Base-by-base conservation (phyloP, 768 basidiomycete genomes). In the Leccinum imitatum region DNA sequence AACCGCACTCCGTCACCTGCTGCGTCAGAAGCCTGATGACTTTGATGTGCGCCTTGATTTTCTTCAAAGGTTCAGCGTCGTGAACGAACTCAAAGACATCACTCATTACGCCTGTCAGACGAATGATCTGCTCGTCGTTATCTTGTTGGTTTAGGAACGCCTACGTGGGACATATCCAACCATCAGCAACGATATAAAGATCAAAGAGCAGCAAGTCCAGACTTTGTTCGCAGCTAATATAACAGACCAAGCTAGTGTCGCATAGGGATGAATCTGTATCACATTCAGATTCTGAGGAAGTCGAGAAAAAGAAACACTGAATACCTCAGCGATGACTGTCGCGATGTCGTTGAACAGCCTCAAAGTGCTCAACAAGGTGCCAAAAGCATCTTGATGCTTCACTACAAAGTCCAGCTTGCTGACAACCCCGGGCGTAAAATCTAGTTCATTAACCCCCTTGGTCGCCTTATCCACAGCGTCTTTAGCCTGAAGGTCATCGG, bases 181-280 rank as follows among this genome's bases (percentile, higher is more conserved):
- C 1, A 35, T 50, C 17, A 57, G 53, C n/a, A 4, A 11, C n/a
- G 10, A 6, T 25, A 17, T 10, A 35, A n/a, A 53, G 17, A 4
- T 23, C 14, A 15, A 53, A 11, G 0, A 21, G 33, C 3, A 15
- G 3, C 54, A 46, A 21, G 19, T 3, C 19, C 58, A 55, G 8
- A 56, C 61, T 23, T 56, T 6, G 25, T 48, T 56, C 3, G 56
- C 50, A n/a, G 53, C 23, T 48, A 23, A 48, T 15, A 48, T 25
- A 15, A 9, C 4, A 25, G 47, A 48, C 23, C 35, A 62, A 11
- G 51, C 50, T 10, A 59, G 27, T 1, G 39, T 48, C 5, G 33
- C 44, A 56, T 47, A 59, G 14, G 54, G 57, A 27, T 56, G 53
- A 23, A 62, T 31, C 61, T 59, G n/a, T 13, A 23, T 30, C 13